These are phyloP conservation scores for Candida gigantensis DNA, from an alignment of 1,139 yeast species.

Conservation along the genomic window DNA sequence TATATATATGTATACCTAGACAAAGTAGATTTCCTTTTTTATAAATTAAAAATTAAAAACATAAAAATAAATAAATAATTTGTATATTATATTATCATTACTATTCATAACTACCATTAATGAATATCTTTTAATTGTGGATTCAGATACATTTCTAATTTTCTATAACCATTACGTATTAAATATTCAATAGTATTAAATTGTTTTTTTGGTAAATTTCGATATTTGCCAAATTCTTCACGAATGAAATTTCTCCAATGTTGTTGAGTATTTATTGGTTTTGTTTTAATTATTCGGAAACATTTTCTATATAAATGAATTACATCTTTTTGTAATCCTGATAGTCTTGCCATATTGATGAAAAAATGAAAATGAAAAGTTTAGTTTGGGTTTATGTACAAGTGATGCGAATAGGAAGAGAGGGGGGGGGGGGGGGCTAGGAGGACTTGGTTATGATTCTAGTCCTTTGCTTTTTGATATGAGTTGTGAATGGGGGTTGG, in stretches of 20 bases:
- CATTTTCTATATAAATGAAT: constrained; percentile 62
- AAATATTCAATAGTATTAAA: constrained; percentile 87
- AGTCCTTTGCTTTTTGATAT: too few relatives aligned
- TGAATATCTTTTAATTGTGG: constrained; percentile 68
- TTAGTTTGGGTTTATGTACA: neutral
- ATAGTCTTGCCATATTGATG: constrained; percentile 40
- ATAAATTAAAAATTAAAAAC: too few relatives aligned
- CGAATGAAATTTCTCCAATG: constrained; percentile 53
- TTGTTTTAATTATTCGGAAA: constrained; percentile 52
- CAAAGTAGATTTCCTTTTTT: too few relatives aligned
- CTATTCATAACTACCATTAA: constrained; percentile 16
- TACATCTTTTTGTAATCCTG: constrained; percentile 68
- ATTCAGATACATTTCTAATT: constrained; percentile 70
- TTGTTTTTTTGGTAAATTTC: constrained; percentile 67
- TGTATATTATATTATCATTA: neutral
- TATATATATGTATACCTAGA: constrained; percentile 5
- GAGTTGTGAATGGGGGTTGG: too few relatives aligned
- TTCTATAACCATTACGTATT: constrained; percentile 70
- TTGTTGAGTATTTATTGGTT: constrained; percentile 48
- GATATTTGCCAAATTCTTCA: constrained; percentile 64
- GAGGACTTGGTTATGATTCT: too few relatives aligned
- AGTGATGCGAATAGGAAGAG: too few relatives aligned
- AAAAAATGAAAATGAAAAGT: neutral
- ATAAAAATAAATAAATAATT: neutral
- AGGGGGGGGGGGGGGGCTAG: too few relatives aligned